A percentile compares a stretch with the other conserved stretches of the same genome.
Evolutionary conservation across 495 filamentous ascomycete species (phyloP).

Genomic region (Aspergillus saccharolyticus): DNA sequence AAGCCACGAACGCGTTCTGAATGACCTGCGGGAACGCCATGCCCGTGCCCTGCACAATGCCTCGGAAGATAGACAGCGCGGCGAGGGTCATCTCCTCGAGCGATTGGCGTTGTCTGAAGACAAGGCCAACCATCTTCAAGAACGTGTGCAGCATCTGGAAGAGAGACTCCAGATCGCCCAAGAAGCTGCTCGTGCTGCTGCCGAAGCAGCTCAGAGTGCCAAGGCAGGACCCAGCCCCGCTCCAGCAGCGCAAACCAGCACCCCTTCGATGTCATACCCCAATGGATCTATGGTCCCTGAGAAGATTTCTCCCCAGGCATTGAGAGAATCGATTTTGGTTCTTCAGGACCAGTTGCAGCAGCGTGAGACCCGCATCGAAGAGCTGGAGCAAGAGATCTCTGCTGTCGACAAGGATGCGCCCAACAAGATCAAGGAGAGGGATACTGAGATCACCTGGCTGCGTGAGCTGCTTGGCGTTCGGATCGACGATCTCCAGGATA

Average conservation of each 20-base stretch:
- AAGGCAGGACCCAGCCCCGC: slow-evolving; percentile 39
- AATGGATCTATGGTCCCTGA: slow-evolving; percentile 58
- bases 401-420: slow-evolving; percentile 67
- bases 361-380: slow-evolving; percentile 82
- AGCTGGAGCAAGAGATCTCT: slow-evolving; percentile 67
- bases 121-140: slow-evolving; percentile 73
- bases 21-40: slow-evolving; percentile 59
- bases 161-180: slow-evolving; percentile 88
- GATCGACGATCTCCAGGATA: slow-evolving; percentile 85
- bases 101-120: slow-evolving; percentile 71
- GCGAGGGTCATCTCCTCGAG: slow-evolving; percentile 63
- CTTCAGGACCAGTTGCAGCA: slow-evolving; percentile 95
- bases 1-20: slow-evolving; percentile 68
- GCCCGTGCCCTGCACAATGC: slow-evolving; percentile 66
- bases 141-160: slow-evolving; percentile 75
- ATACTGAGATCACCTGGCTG: slow-evolving; percentile 93
- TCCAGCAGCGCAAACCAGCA: slow-evolving; percentile 31
- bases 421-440: slow-evolving; percentile 75
- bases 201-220: slow-evolving; percentile 68
- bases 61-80: slow-evolving; percentile 65
- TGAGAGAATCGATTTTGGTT: slow-evolving; percentile 92
- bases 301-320: slow-evolving; percentile 86
- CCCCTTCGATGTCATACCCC: slow-evolving; percentile 40
- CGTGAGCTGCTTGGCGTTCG: slow-evolving; percentile 88
- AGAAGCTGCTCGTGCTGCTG: slow-evolving; percentile 82